phyloP scores from a whole-genome alignment of 176 grass and related monocot genomes.

The Guadua angustifolia region DNA sequence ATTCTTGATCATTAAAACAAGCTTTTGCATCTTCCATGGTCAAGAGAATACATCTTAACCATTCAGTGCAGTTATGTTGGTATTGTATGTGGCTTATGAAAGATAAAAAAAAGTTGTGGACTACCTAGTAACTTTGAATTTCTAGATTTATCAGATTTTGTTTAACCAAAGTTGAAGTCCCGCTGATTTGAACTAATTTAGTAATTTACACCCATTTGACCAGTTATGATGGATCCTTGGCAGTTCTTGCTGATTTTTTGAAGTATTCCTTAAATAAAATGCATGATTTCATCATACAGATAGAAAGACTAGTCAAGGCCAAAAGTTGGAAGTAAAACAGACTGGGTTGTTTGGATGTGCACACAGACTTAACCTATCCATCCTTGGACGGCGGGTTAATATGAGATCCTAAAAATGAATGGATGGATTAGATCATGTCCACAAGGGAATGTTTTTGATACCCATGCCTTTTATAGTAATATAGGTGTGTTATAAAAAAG shows the following conservation, averaged over 20 bases:
- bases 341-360: background rate
- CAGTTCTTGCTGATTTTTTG: background rate
- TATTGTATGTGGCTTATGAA: background rate
- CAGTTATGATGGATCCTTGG: background rate
- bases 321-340: background rate
- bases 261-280: background rate
- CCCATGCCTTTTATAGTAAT: background rate
- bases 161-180: background rate
- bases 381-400: background rate
- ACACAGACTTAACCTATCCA: constrained; percentile 5
- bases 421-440: background rate
- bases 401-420: background rate
- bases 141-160: constrained; percentile 10
- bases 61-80: background rate
- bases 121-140: background rate
- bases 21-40: background rate
- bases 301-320: background rate
- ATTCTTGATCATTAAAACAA: background rate
- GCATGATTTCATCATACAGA: background rate
- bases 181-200: background rate
- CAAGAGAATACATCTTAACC: constrained; percentile 4
- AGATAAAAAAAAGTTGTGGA: background rate
- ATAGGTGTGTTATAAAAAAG: background rate
- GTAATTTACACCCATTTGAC: background rate
- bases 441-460: background rate